A percentile compares a stretch with the other conserved stretches of the same genome.
Evolutionary conservation across 129 eudicot genomes (phyloP).

Genomic region (Apium graveolens): DNA sequence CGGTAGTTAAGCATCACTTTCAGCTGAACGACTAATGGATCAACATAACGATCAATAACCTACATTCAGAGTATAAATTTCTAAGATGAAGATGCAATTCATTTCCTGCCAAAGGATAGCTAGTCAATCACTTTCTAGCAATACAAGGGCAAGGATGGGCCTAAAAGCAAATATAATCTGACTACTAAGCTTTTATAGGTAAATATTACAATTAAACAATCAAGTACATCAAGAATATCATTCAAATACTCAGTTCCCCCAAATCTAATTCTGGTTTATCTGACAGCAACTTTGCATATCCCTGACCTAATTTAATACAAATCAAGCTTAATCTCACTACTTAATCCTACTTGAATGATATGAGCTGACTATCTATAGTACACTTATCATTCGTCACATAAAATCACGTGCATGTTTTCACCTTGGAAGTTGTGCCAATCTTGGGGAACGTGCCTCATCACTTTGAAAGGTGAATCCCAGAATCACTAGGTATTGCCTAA

Average conservation of each 20-base stretch:
- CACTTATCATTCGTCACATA: not conserved
- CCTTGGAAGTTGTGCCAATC: too few relatives aligned
- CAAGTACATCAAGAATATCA: too few relatives aligned
- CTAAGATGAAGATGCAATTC: not conserved
- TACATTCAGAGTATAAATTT: slow-evolving; percentile 14
- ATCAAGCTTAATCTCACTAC: not conserved
- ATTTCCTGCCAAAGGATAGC: not conserved
- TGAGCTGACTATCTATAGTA: not conserved
- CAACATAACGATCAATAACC: slow-evolving; percentile 97
- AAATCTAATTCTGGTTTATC: too few relatives aligned
- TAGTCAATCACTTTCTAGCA: not conserved
- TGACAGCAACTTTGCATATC: too few relatives aligned
- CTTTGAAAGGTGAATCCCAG: not conserved
- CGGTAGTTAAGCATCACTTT: slow-evolving; percentile 77
- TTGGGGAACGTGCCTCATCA: too few relatives aligned
- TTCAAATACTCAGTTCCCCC: too few relatives aligned
- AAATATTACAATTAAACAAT: not conserved
- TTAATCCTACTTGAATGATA: not conserved
- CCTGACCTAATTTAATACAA: too few relatives aligned
- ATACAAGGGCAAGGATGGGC: not conserved
- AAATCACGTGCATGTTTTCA: not conserved
- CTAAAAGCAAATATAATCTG: not conserved
- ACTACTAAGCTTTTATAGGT: not conserved
- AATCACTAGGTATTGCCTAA: not conserved
- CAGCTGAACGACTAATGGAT: slow-evolving; percentile 77